Base-by-base conservation (phyloP, 371 early-diverging fungal genomes). In the Fennellomyces sp. region DNA sequence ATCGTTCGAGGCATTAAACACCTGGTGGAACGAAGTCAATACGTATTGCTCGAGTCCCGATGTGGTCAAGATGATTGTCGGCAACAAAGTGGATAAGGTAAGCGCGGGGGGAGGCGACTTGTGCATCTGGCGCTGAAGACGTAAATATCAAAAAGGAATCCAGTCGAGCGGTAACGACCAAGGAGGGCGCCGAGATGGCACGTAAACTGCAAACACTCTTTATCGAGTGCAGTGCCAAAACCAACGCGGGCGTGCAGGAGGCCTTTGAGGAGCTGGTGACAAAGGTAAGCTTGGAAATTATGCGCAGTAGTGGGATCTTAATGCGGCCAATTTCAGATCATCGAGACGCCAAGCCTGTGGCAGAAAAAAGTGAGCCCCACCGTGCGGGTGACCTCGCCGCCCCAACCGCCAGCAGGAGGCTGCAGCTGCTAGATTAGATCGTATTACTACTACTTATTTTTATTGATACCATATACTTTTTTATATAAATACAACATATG, bases 61-160 rank as follows among this genome's bases (percentile, higher is more conserved):
- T 41, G 91, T 95, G 23, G 91, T 97, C 41, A 95, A 94, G 76
- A 97, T 97, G 90, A 87, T 98, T 71, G 93, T 98, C 21, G 99
- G 97, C 39, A 98, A 98, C 77, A 98, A 98, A 75, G 88, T 94
- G 30, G 98, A 98, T 73, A 94, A 94, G 85, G 92, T 86, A 73
- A 36, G 38, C 13, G 10, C 25, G n/a, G 31, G 17, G 2, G 45
- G 29, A n/a, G 26, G 28, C 5, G 35, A 17, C 6, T 31, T 29
- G 29, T 17, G 11, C n/a, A 12, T 45, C 21, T 48, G 28, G 28
- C 12, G 12, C 38, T 38, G 25, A 50, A 50, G 28, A 12, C 11
- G 36, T 36, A 28, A 5, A 10, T 13, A 57, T 57, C 48, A 26
- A 21, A 38, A 66, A 86, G 87, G 92, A 89, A 69, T 73, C 86